Evolutionary conservation across 2,329 filamentous ascomycete genomes (phyloP).

Genomic region (Trichoderma koningii): DNA sequence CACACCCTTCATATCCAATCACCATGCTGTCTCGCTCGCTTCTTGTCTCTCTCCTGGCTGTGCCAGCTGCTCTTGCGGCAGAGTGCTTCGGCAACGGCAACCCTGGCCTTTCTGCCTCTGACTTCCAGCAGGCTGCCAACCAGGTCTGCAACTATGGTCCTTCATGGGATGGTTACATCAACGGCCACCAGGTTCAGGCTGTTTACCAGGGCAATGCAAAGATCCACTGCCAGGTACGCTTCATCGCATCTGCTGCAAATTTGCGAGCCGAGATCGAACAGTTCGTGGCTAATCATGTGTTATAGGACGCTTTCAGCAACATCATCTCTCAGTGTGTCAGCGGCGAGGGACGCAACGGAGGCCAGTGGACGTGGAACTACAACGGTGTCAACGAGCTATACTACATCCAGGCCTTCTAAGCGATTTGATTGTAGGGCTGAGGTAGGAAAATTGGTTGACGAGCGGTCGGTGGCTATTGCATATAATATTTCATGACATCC

Average conservation of each 20-base stretch:
- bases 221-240: not conserved
- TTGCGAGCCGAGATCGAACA: not conserved
- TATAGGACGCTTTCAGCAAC: constrained; percentile 1
- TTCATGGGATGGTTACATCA: too few relatives aligned
- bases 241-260: not conserved
- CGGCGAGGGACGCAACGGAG: not conserved
- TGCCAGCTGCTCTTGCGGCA: not conserved
- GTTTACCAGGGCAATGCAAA: not conserved
- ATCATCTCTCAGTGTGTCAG: not conserved
- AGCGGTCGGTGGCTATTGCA: too few relatives aligned
- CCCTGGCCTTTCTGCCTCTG: not conserved
- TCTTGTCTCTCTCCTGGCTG: not conserved
- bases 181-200: not conserved
- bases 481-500: too few relatives aligned
- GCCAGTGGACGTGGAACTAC: not conserved
- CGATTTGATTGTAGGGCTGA: too few relatives aligned
- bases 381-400: not conserved
- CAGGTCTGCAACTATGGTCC: not conserved
- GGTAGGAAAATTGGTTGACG: too few relatives aligned
- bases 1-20: not conserved
- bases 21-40: not conserved
- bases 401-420: not conserved
- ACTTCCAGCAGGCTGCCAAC: not conserved
- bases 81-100: not conserved
- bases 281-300: not conserved